Evolutionary conservation across 495 filamentous ascomycete genomes (phyloP), one percentile per base, ranked within the genome.

Genomic region (Hypomontagnella monticulosa): DNA sequence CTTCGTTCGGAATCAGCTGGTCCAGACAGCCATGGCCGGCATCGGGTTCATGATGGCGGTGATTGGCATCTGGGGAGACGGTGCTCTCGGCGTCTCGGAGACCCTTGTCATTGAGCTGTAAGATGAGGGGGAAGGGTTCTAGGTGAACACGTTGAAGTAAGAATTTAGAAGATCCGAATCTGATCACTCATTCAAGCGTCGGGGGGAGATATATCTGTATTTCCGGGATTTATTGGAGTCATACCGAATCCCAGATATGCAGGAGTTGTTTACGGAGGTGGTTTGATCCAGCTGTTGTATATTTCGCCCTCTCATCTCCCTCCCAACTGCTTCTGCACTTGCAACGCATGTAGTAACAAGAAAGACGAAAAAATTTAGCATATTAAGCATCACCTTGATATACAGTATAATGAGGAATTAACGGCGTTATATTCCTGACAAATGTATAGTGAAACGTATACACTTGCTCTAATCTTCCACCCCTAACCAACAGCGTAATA

Each of bases 41-140:
- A 10, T 89, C 54, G 92, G 85, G 0, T 89, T 96, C 71, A 71
- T 84, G 33, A 88, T 96, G 80, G 87, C 86, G 3, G 85, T 96
- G 38, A 83, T 97, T 18, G 93, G 93, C 1, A 84, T 96, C 63
- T 97, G 93, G 93, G 93, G 93, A 1, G 93, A 97, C 81, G 89
- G 89, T 15, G 79, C 78, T n/a, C 72, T 61, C 59, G 36, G 47
- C 23, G 44, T 53, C 30, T 8, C 44, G 4, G 50, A 63, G 18
- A 60, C 46, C 2, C 8, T 61, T 1, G 20, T 58, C 18, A 7
- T 63, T 8, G 47, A 63, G 11, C 49, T 73, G 36, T 71, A 61
- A 61, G 54, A 10, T 18, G 19, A 27, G 9, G 46, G 15, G 19
- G 0, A 41, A 44, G 4, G 18, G 33, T 9, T 32, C 33, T 4